Conservation (phyloP, 768 basidiomycete genomes). For the Tremella fuciformis region DNA sequence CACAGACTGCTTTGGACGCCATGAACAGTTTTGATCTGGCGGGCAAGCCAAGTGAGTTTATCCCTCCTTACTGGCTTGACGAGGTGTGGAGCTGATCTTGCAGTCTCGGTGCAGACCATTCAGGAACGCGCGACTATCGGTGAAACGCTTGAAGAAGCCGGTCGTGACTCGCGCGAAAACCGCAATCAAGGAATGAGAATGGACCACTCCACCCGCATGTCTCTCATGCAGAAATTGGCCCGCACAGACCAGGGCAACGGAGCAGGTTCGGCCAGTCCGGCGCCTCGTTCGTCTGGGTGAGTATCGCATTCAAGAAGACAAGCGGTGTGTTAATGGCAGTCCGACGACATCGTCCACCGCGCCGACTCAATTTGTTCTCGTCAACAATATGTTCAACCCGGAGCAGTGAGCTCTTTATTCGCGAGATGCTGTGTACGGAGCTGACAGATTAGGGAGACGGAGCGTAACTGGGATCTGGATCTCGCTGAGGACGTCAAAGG, state of each 20-base stretch:
- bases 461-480: constrained; percentile 93
- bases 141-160: constrained; percentile 70
- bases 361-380: constrained; percentile 72
- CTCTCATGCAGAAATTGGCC: constrained; percentile 99
- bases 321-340: constrained; percentile 52
- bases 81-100: constrained; percentile 8
- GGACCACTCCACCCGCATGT: constrained; percentile 96
- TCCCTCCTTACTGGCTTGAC: neutral
- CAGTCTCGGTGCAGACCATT: constrained; percentile 39
- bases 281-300: constrained; percentile 15
- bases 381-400: constrained; percentile 97
- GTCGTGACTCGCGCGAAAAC: constrained; percentile 41
- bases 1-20: constrained; percentile 93
- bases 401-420: constrained; percentile 66
- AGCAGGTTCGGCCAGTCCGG: constrained; percentile 9
- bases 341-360: constrained; percentile 67
- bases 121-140: constrained; percentile 33
- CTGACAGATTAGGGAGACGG: constrained; percentile 70
- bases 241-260: constrained; percentile 59
- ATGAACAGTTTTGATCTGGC: constrained; percentile 99
- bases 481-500: constrained; percentile 93
- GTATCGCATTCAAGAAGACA: constrained; percentile 3
- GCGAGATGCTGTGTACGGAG: constrained; percentile 5
- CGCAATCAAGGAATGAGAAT: constrained; percentile 66
- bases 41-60: constrained; percentile 72